Conservation (phyloP, 768 basidiomycete species). For the Pholiota molesta region DNA sequence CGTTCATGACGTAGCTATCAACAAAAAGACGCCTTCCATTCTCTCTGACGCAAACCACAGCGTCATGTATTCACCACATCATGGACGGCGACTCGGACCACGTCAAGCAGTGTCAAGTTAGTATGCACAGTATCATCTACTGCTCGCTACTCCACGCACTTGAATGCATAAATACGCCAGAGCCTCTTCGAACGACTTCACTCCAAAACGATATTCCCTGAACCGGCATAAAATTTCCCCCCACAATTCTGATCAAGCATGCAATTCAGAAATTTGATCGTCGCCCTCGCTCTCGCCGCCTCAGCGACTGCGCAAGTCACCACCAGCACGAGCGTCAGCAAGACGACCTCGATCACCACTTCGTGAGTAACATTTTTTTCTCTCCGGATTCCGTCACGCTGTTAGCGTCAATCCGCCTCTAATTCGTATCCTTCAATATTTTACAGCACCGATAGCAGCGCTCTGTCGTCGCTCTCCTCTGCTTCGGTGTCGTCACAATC, state of each 20-base stretch:
- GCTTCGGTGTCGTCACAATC: not conserved
- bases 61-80: too few relatives aligned
- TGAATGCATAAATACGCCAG: too few relatives aligned
- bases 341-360: not conserved
- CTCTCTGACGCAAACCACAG: too few relatives aligned
- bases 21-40: too few relatives aligned
- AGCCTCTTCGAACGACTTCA: not conserved
- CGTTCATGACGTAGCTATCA: too few relatives aligned
- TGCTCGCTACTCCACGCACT: too few relatives aligned
- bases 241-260: not conserved
- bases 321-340: not conserved
- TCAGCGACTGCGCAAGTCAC: not conserved
- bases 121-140: too few relatives aligned
- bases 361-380: not conserved
- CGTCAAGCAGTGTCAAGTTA: too few relatives aligned
- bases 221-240: too few relatives aligned
- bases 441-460: not conserved
- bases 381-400: not conserved
- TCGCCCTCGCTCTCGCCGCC: conserved; percentile 4
- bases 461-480: conserved; percentile 1
- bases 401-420: not conserved
- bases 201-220: not conserved
- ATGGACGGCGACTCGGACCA: too few relatives aligned
- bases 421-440: not conserved
- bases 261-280: conserved; percentile 1